These are phyloP conservation scores for Orbilia brochopaga DNA, from an alignment of 2,329 filamentous ascomycete species.

Conservation along the genomic window DNA sequence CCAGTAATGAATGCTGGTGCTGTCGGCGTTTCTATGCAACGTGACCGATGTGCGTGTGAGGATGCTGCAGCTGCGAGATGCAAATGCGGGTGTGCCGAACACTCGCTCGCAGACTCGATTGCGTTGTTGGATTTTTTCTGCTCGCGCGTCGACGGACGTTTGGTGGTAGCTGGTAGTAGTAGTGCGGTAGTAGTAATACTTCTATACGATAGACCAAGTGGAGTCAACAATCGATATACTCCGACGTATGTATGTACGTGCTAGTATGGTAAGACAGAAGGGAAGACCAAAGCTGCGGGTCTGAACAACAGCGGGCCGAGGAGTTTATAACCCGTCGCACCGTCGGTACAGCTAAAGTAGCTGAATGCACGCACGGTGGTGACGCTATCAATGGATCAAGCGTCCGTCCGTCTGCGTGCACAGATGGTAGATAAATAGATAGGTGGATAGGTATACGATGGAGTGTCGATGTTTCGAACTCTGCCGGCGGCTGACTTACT, in stretches of 20 bases:
- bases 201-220: slow-evolving; percentile 24
- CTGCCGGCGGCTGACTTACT: slow-evolving; percentile 39
- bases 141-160: too few relatives aligned
- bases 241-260: too few relatives aligned
- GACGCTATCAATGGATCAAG: background rate
- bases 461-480: slow-evolving; percentile 41
- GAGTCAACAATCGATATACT: slow-evolving; percentile 18
- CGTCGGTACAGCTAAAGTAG: background rate
- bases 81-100: slow-evolving; percentile 17
- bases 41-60: background rate
- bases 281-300: background rate
- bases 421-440: background rate
- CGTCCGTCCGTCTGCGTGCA: background rate
- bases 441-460: background rate
- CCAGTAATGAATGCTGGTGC: background rate
- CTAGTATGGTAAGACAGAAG: slow-evolving; percentile 33
- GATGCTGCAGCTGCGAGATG: slow-evolving; percentile 21
- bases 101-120: too few relatives aligned
- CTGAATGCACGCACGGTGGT: too few relatives aligned
- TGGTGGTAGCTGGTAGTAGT: too few relatives aligned
- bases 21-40: too few relatives aligned
- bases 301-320: slow-evolving; percentile 1
- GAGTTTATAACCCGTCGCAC: slow-evolving; percentile 24
- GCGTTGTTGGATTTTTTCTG: slow-evolving; percentile 39
- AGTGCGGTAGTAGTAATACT: too few relatives aligned